Percentiles rank a stretch among this genome's conserved stretches.
These are phyloP conservation scores for Capsicum rhomboideum DNA, from an alignment of 257 asterid species.

Conservation along the genomic window DNA sequence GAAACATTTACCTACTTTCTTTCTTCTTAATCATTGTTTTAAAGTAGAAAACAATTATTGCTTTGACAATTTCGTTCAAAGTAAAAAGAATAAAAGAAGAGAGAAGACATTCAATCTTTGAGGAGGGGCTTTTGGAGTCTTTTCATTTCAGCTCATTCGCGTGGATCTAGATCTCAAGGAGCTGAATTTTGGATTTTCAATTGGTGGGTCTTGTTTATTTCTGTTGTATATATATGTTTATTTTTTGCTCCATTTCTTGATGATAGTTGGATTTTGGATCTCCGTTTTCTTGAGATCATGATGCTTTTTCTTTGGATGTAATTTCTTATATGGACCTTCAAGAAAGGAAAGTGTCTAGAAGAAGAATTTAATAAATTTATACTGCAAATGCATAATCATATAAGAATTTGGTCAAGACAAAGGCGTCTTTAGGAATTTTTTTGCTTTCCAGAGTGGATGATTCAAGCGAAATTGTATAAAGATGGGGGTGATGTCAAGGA, in stretches of 20 bases:
- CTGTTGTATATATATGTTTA: background rate
- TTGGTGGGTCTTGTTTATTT: background rate
- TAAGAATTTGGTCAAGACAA: background rate
- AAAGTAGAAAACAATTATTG: background rate
- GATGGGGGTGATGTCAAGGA: conserved; percentile 52
- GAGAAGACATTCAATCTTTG: background rate
- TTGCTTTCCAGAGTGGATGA: background rate
- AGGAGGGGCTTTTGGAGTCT: background rate
- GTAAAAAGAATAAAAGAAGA: background rate
- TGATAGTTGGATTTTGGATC: background rate
- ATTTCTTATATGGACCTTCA: background rate
- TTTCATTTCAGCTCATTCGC: background rate
- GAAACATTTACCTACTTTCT: background rate
- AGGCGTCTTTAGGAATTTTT: background rate
- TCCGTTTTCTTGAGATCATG: background rate
- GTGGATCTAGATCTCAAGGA: background rate
- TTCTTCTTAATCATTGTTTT: background rate
- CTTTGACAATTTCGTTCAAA: background rate
- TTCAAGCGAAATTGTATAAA: background rate
- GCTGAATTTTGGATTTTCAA: background rate
- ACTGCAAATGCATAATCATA: background rate
- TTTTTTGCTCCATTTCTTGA: background rate
- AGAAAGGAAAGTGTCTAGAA: background rate
- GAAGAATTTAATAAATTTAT: background rate
- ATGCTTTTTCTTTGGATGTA: background rate